These are phyloP conservation scores for Poa annua DNA, from an alignment of 176 grass and related monocot species.

Conservation along the genomic window DNA sequence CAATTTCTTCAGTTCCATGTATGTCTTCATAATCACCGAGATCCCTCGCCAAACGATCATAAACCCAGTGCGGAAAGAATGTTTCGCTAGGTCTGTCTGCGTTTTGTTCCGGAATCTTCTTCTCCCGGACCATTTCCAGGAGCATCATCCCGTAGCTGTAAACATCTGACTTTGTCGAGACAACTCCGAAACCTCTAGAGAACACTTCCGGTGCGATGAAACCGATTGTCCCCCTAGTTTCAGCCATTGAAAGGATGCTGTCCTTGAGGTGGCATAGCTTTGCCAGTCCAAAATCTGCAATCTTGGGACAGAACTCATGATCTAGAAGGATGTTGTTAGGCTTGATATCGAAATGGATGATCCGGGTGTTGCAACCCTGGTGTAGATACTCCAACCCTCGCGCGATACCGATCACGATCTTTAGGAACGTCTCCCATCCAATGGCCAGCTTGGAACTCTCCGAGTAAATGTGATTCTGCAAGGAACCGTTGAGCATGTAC, in stretches of 20 bases:
- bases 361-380: neutral
- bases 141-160: neutral
- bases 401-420: neutral
- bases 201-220: neutral
- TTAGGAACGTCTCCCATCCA: neutral
- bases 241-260: neutral
- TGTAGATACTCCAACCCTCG: neutral
- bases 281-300: neutral
- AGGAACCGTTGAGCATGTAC: neutral
- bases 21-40: neutral
- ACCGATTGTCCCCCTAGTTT: neutral
- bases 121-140: neutral
- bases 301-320: neutral
- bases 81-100: neutral
- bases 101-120: neutral
- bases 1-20: neutral
- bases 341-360: neutral
- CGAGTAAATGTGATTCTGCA: neutral
- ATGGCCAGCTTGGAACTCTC: neutral
- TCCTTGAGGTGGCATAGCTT: neutral
- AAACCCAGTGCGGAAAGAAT: neutral
- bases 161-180: neutral
- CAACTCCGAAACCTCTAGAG: neutral
- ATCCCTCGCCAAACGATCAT: neutral
- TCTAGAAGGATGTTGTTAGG: conserved; percentile 7